Base-by-base conservation (phyloP, 306 rosid species). In the Quercus dentata region DNA sequence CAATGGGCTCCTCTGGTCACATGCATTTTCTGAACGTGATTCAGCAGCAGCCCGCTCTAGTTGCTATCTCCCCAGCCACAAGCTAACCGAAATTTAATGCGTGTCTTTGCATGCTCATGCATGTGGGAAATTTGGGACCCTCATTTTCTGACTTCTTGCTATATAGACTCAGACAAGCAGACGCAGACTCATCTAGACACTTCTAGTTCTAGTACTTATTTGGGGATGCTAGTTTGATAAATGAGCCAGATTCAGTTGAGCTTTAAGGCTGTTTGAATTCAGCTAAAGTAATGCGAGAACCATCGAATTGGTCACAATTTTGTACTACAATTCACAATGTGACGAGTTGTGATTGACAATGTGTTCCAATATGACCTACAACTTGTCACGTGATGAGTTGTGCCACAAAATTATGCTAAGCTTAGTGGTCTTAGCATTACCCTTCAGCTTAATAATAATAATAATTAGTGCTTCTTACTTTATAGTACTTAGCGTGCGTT, bases 301-400 rank as follows among this genome's bases (percentile, higher is more conserved):
- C 9, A 6, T 1, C 0, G 41, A 35, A 35, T 35, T 35, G 1
- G 9, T 35, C 41, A 1, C 9, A 35, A 35, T 35, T 35, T 35
- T 35, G 2, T 35, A 0, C 41, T 0, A 35, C 2, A 35, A 35
- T 35, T 35, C 9, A 35, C 0, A 0, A 1, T 35, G 41, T 6
- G 2, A 1, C 9, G 0, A 0, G 2, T 6, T 6, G 9, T 1
- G 8, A 35, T 6, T 6, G 2, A 0, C 2, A 35, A 35, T 6
- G 0, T 35, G 9, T 6, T 35, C 0, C 0, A 35, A 35, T 0
- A 35, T 35, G 2, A 0, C 0, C 2, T 0, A 35, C 0, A 35
- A 35, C 41, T 35, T 35, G 0, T 0, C 9, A 35, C 9, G 0
- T 35, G 41, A 35, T 0, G 0, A 35, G 0, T 1, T 35, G 0